A percentile compares a stretch with the other conserved stretches of the same genome.
phyloP scores from a whole-genome alignment of 208 protist species.

The Trypanosoma boissoni region DNA sequence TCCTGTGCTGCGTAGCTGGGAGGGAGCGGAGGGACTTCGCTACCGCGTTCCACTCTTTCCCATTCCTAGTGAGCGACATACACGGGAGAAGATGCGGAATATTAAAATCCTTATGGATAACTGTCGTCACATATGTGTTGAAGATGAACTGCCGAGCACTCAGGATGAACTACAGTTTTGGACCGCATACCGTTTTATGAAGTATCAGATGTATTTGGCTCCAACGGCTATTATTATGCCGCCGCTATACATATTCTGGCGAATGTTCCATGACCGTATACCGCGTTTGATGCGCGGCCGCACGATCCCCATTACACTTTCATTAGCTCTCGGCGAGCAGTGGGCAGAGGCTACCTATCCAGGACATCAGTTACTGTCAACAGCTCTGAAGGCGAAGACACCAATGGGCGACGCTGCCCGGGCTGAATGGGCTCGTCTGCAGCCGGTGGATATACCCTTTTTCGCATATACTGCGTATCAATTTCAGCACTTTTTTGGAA shows the following conservation, averaged over 20 bases:
- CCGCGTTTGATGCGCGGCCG: conserved; percentile 60
- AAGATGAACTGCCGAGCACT: conserved; percentile 83
- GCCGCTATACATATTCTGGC: conserved; percentile 81
- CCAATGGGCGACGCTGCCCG: conserved; percentile 89
- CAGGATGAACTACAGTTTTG: conserved; percentile 87
- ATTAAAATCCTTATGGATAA: conserved; percentile 91
- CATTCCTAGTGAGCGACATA: conserved; percentile 83
- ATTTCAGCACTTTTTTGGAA: conserved; percentile 78
- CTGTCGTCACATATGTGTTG: conserved; percentile 72
- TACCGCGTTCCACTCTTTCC: conserved; percentile 82
- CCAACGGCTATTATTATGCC: conserved; percentile 72
- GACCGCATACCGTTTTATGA: conserved; percentile 86
- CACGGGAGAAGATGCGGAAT: conserved; percentile 78
- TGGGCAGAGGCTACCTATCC: conserved; percentile 86
- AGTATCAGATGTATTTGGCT: conserved; percentile 84
- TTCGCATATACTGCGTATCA: conserved; percentile 80
- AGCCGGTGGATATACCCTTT: conserved; percentile 83
- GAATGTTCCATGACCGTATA: conserved; percentile 77
- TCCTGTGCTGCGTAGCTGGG: conserved; percentile 65
- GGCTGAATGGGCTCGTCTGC: conserved; percentile 85
- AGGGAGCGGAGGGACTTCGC: conserved; percentile 60
- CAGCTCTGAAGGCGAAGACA: conserved; percentile 75
- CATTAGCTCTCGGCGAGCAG: conserved; percentile 68
- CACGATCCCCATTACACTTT: conserved; percentile 60
- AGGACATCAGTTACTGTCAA: conserved; percentile 74